Evolutionary conservation across 108 stramenopile species (phyloP).

Genomic region (Discostella stelligeroides): DNA sequence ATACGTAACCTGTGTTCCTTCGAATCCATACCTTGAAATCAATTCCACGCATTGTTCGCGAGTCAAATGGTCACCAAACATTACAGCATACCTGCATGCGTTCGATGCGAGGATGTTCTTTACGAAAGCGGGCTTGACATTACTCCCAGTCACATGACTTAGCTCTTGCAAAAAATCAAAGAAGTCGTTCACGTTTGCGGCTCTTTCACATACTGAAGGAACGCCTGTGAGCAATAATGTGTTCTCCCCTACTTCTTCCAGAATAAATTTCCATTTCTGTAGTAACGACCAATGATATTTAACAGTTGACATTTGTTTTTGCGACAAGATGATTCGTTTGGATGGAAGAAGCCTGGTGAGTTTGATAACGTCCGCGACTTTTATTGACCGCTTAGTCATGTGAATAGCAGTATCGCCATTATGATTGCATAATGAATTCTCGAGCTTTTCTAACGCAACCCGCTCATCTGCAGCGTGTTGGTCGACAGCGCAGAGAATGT

Average conservation of each 20-base stretch:
- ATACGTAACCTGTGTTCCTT: too few relatives aligned
- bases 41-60: conserved; percentile 16
- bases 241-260: conserved; percentile 23
- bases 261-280: conserved; percentile 44
- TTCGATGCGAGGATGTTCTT: conserved; percentile 43
- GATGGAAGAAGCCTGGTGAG: conserved; percentile 24
- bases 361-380: conserved; percentile 27
- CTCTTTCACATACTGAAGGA: conserved; percentile 44
- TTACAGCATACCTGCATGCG: conserved; percentile 54
- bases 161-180: conserved; percentile 40
- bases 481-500: conserved; percentile 44
- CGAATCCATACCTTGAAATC: conserved; percentile 8
- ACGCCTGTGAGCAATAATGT: conserved; percentile 34
- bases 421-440: conserved; percentile 30
- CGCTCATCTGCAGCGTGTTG: conserved; percentile 60
- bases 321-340: conserved; percentile 18
- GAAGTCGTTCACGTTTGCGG: conserved; percentile 35
- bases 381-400: conserved; percentile 34
- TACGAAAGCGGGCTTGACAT: conserved; percentile 42
- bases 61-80: conserved; percentile 51
- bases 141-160: conserved; percentile 15
- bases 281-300: conserved; percentile 25
- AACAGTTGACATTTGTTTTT: conserved; percentile 22
- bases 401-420: conserved; percentile 22
- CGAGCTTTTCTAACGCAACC: conserved; percentile 45